Evolutionary conservation across 73 alveolate genomes (phyloP), one percentile per base, ranked within the genome.

Genomic region (Tetrahymena borealis): DNA sequence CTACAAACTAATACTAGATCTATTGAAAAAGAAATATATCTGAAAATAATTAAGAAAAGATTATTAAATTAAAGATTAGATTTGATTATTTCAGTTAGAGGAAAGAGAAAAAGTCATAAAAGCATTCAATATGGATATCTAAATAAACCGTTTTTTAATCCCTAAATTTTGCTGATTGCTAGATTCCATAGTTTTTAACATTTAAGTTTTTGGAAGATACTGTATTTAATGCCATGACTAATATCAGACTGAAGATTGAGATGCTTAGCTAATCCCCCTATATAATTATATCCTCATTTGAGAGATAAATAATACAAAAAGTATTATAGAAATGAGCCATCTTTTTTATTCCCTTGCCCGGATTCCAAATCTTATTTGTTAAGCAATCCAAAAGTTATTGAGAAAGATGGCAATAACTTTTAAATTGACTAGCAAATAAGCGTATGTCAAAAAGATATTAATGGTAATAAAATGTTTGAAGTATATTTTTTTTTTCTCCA

Each of bases 101-200:
- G 85, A 60, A 60, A 35, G 85, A 60, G n/a, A 60, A 60, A 60
- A 60, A 35, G 35, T 24, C 11, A 60, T 60, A 35, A 60, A 60
- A 60, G n/a, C 85, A 24, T 32, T 60, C n/a, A n/a, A 60, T 60
- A 35, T 35, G n/a, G 85, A 60, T 60, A 6, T 35, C 85, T 60
- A 13, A 2, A 60, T 18, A 13, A 13, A 60, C 33, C 85, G 85
- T 60, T 60, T 60, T 60, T 60, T 3, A 60, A 60, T 24, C 85
- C 85, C 85, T 60, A 60, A 60, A 60, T 60, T 60, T 60, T 60
- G 85, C 85, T 60, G 85, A 60, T 60, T 60, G 38, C 85, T 60
- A 60, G 85, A 60, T 24, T 60, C 85, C 85, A 32, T n/a, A 60
- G 85, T 60, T 60, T 60, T 60, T 60, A 60, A 60, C 85, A n/a